Percentiles rank a stretch among this genome's conserved stretches.
phyloP scores from a whole-genome alignment of 805 yeast genomes.

The Suhomyces canberraensis region DNA sequence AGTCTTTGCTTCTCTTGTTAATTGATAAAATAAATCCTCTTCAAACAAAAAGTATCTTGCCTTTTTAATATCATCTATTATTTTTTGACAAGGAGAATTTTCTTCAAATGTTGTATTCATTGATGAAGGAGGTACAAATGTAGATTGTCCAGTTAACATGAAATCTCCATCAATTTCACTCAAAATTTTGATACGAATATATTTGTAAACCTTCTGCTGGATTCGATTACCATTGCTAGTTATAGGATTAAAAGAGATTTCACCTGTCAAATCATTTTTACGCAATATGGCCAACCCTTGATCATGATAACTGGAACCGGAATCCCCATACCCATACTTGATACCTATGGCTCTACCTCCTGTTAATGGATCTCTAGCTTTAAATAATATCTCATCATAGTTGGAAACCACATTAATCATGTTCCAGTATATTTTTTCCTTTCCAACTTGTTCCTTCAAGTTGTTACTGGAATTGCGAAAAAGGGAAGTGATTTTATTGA shows the following conservation, averaged over 20 bases:
- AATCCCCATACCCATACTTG: slow-evolving; percentile 87
- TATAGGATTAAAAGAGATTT: slow-evolving; percentile 32
- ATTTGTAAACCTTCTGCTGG: slow-evolving; percentile 39
- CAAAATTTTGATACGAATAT: slow-evolving; percentile 58
- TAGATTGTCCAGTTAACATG: slow-evolving; percentile 57
- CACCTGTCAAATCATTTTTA: slow-evolving; percentile 38
- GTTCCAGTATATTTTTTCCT: slow-evolving; percentile 71
- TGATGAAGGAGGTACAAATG: slow-evolving; percentile 18
- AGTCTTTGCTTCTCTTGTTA: slow-evolving; percentile 70
- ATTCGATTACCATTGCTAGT: slow-evolving; percentile 27
- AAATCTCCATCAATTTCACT: slow-evolving; percentile 53
- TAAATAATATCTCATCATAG: slow-evolving; percentile 61
- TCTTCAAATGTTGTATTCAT: neutral
- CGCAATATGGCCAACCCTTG: slow-evolving; percentile 73
- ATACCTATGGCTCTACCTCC: slow-evolving; percentile 64
- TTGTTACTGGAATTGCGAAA: slow-evolving; percentile 51
- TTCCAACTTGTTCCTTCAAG: slow-evolving; percentile 50
- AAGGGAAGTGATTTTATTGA: slow-evolving; percentile 51
- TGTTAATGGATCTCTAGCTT: slow-evolving; percentile 50
- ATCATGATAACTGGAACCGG: slow-evolving; percentile 76
- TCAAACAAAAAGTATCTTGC: slow-evolving; percentile 81
- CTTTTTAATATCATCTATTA: slow-evolving; percentile 45
- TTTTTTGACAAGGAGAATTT: slow-evolving; percentile 34
- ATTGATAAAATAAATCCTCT: slow-evolving; percentile 78
- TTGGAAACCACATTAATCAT: slow-evolving; percentile 42